Evolutionary conservation across 1,139 yeast species (phyloP).

Genomic region (Nematodospora anomalae): DNA sequence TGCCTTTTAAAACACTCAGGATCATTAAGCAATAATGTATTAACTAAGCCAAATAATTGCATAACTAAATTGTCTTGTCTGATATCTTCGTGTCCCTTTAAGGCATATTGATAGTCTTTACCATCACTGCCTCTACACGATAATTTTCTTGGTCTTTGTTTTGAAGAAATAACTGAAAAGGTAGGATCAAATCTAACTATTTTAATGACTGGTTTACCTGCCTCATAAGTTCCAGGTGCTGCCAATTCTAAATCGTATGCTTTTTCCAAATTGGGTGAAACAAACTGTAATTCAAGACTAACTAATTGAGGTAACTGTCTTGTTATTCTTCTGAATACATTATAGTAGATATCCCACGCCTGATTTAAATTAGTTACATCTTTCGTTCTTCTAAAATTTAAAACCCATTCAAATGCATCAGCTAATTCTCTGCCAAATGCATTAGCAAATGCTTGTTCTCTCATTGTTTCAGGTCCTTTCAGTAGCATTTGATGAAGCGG

Average conservation of each 20-base stretch:
- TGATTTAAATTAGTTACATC: conserved; percentile 89
- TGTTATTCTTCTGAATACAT: conserved; percentile 87
- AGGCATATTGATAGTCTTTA: conserved; percentile 71
- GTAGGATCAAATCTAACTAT: conserved; percentile 79
- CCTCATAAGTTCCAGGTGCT: conserved; percentile 88
- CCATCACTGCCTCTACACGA: conserved; percentile 88
- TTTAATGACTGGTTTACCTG: conserved; percentile 76
- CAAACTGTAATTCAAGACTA: conserved; percentile 86
- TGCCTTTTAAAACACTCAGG: conserved; percentile 97
- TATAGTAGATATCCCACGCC: conserved; percentile 97
- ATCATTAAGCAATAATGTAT: conserved; percentile 83
- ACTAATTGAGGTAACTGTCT: conserved; percentile 87
- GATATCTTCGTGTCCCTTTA: conserved; percentile 97
- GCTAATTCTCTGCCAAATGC: conserved; percentile 91
- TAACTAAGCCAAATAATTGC: conserved; percentile 96
- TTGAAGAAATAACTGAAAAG: conserved; percentile 87
- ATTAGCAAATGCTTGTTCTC: conserved; percentile 91
- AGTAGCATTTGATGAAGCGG: conserved; percentile 84
- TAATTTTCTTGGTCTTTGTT: conserved; percentile 90
- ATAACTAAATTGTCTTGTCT: conserved; percentile 96
- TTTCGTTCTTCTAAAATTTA: conserved; percentile 78
- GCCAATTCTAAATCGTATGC: conserved; percentile 84
- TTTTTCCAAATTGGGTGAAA: conserved; percentile 82
- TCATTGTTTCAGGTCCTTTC: conserved; percentile 86
- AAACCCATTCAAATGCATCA: conserved; percentile 93